Conservation (phyloP, 345 rosid species). For the Camelina hispida region DNA sequence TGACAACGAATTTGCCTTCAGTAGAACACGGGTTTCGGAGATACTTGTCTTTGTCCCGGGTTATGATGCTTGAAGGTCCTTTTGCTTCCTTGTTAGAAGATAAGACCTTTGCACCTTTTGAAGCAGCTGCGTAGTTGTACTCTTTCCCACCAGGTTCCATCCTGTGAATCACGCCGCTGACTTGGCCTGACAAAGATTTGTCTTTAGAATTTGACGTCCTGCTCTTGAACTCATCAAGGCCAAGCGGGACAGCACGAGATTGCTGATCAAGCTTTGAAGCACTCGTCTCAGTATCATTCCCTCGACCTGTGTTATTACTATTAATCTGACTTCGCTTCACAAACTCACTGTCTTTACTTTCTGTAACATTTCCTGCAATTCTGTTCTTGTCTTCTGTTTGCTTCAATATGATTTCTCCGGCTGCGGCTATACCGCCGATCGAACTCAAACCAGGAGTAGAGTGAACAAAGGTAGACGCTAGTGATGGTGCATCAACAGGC, state of each 20-base stretch:
- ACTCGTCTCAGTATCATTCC: constrained; percentile 41
- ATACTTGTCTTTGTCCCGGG: constrained; percentile 89
- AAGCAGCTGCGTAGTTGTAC: constrained; percentile 88
- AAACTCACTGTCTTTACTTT: constrained; percentile 33
- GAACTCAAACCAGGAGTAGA: constrained; percentile 13
- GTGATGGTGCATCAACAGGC: constrained; percentile 44
- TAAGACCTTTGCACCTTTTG: constrained; percentile 92
- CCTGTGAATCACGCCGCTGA: constrained; percentile 71
- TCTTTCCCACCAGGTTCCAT: constrained; percentile 91
- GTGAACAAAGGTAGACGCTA: constrained; percentile 39
- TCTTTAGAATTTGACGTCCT: constrained; percentile 61
- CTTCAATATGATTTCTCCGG: background rate
- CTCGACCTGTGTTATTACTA: background rate
- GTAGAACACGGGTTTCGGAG: constrained; percentile 96
- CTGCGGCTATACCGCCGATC: background rate
- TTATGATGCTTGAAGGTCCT: constrained; percentile 79
- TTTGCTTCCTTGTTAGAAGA: constrained; percentile 91
- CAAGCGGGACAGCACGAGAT: constrained; percentile 65
- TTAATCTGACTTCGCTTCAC: constrained; percentile 19
- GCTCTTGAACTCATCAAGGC: constrained; percentile 96
- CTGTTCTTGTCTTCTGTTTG: background rate
- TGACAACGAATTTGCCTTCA: constrained; percentile 78
- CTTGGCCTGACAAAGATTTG: constrained; percentile 65
- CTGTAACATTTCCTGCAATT: constrained; percentile 32
- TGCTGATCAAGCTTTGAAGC: constrained; percentile 53